phyloP scores from a whole-genome alignment of 371 early-diverging fungal species.

The Mucor sp. region DNA sequence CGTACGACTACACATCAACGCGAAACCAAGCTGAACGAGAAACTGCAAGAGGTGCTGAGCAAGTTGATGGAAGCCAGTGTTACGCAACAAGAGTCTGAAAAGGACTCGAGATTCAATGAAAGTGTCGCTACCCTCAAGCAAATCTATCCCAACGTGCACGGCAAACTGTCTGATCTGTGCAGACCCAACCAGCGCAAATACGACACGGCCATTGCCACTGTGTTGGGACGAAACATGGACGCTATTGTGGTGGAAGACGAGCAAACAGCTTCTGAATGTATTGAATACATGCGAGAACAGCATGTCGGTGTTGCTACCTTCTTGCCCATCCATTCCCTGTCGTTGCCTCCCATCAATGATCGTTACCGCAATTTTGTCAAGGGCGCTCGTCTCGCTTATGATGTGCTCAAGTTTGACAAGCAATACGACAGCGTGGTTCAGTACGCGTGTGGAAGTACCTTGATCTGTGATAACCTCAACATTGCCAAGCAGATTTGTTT shows the following conservation, averaged over 20 bases:
- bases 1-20: slow-evolving; percentile 39
- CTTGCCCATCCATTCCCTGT: slow-evolving; percentile 88
- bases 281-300: slow-evolving; percentile 92
- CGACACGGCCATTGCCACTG: slow-evolving; percentile 81
- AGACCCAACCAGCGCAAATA: slow-evolving; percentile 93
- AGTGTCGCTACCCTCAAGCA: slow-evolving; percentile 81
- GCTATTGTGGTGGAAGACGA: slow-evolving; percentile 82
- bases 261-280: slow-evolving; percentile 81
- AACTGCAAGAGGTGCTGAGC: slow-evolving; percentile 72
- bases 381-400: slow-evolving; percentile 85
- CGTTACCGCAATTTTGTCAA: slow-evolving; percentile 74
- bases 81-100: slow-evolving; percentile 82
- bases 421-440: slow-evolving; percentile 79
- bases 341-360: slow-evolving; percentile 75
- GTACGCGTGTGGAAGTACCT: slow-evolving; percentile 86
- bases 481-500: slow-evolving; percentile 89
- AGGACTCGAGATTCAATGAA: slow-evolving; percentile 75
- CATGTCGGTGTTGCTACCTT: slow-evolving; percentile 93
- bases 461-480: slow-evolving; percentile 87
- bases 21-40: slow-evolving; percentile 83
- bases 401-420: slow-evolving; percentile 85
- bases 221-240: slow-evolving; percentile 78
- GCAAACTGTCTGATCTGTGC: slow-evolving; percentile 90
- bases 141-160: slow-evolving; percentile 86
- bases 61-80: slow-evolving; percentile 81